phyloP scores from a whole-genome alignment of 768 basidiomycete species.

The Suillus hirtellus region DNA sequence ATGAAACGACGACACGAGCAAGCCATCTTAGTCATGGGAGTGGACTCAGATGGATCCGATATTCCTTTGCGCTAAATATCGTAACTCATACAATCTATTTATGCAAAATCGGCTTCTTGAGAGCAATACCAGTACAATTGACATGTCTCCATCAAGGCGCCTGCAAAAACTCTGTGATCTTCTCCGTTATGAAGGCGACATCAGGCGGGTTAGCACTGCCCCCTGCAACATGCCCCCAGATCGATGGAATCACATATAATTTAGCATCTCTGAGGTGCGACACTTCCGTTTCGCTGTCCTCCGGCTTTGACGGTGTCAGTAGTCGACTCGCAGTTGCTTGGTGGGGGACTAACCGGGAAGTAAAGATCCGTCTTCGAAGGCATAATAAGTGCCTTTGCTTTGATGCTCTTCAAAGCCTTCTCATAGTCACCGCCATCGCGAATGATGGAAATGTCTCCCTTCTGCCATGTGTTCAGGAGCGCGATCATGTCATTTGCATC shows the following conservation, averaged over 20 bases:
- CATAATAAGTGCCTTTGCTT: conserved; percentile 57
- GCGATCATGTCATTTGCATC: conserved; percentile 58
- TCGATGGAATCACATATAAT: conserved; percentile 53
- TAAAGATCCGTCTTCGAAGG: conserved; percentile 62
- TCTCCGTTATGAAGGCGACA: conserved; percentile 40
- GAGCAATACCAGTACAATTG: neutral
- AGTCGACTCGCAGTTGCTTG: neutral
- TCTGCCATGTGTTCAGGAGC: conserved; percentile 52
- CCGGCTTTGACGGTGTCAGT: conserved; percentile 39
- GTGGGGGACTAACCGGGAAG: conserved; percentile 44
- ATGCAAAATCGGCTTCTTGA: neutral
- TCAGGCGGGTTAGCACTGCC: conserved; percentile 43
- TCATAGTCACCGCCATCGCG: conserved; percentile 46
- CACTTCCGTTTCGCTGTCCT: conserved; percentile 55
- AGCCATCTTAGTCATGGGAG: neutral
- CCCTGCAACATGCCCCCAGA: conserved; percentile 61
- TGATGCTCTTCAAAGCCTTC: conserved; percentile 43
- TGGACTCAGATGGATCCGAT: neutral
- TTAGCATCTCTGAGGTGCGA: conserved; percentile 42
- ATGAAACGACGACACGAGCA: neutral
- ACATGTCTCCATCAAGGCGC: conserved; percentile 17
- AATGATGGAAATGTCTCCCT: conserved; percentile 50
- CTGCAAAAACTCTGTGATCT: conserved; percentile 45
- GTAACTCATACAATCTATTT: neutral
- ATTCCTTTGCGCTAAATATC: neutral